Percentiles rank a stretch among this genome's conserved stretches.
Evolutionary conservation across 768 basidiomycete genomes (phyloP).

Genomic region (Boletus subparvulus): DNA sequence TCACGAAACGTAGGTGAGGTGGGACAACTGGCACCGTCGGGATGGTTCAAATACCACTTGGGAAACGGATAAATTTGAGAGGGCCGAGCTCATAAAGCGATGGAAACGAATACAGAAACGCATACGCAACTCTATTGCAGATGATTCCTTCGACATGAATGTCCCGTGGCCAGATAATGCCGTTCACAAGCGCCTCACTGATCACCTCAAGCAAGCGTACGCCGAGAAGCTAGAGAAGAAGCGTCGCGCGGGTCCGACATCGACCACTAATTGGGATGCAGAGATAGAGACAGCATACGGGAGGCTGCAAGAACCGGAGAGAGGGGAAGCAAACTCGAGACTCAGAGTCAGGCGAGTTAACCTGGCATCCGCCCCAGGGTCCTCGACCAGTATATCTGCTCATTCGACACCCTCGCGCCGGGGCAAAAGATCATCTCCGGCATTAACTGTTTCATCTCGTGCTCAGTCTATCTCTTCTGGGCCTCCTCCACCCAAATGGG

Average conservation of each 20-base stretch:
- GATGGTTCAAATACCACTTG: slow-evolving; percentile 60
- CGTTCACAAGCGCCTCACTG: slow-evolving; percentile 44
- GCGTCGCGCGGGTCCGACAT: slow-evolving; percentile 1
- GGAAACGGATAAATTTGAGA: slow-evolving; percentile 33
- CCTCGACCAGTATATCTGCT: slow-evolving; percentile 4
- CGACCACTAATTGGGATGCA: slow-evolving; percentile 26
- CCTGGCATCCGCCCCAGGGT: slow-evolving; percentile 2
- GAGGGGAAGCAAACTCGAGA: slow-evolving; percentile 21
- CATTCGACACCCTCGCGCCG: slow-evolving; percentile 2
- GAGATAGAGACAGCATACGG: slow-evolving; percentile 23
- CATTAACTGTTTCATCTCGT: slow-evolving; percentile 4
- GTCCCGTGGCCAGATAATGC: slow-evolving; percentile 42
- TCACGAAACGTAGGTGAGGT: slow-evolving; percentile 42
- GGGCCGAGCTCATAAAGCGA: slow-evolving; percentile 14
- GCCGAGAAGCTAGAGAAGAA: slow-evolving; percentile 41
- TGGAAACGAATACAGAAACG: slow-evolving; percentile 38
- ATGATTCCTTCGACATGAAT: slow-evolving; percentile 37
- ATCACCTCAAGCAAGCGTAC: slow-evolving; percentile 44
- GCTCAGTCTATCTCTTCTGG: slow-evolving; percentile 16
- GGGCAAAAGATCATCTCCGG: slow-evolving; percentile 15
- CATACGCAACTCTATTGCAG: slow-evolving; percentile 31
- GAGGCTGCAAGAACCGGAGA: slow-evolving; percentile 27
- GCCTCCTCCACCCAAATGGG: slow-evolving; percentile 6
- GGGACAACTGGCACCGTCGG: slow-evolving; percentile 50
- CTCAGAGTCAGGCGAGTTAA: slow-evolving; percentile 23